Evolutionary conservation across 139 green algal genomes (phyloP).

Genomic region (Nannochloris sp.): DNA sequence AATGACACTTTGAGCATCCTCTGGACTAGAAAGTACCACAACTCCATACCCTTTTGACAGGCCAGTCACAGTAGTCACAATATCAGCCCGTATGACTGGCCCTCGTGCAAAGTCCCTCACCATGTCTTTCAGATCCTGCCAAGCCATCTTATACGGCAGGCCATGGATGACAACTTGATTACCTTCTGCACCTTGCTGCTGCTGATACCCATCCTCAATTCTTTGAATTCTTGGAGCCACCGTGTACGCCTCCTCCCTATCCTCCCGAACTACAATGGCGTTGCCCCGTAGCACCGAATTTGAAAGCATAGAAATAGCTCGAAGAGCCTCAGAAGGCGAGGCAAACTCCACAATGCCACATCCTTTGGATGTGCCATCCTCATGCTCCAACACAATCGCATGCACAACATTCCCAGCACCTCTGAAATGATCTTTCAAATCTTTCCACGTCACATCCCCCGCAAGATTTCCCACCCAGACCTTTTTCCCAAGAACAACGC

Average conservation of each 20-base stretch:
- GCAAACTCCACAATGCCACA: constrained; percentile 77
- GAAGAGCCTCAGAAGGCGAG: constrained; percentile 39
- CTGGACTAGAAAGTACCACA: not conserved
- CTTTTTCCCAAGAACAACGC: constrained; percentile 20
- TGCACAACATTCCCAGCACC: constrained; percentile 39
- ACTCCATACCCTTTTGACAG: constrained; percentile 10
- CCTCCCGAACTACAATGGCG: constrained; percentile 32
- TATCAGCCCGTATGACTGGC: constrained; percentile 36
- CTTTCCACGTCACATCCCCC: constrained; percentile 52
- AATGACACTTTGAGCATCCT: constrained; percentile 4
- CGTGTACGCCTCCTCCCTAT: constrained; percentile 31
- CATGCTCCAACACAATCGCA: constrained; percentile 48
- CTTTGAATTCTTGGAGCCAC: not conserved
- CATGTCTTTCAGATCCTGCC: constrained; percentile 54
- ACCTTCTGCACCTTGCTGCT: not conserved
- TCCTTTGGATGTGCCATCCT: constrained; percentile 49
- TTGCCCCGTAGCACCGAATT: constrained; percentile 35
- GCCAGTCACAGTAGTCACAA: constrained; percentile 28
- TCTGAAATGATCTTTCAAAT: constrained; percentile 71
- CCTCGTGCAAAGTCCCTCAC: constrained; percentile 23
- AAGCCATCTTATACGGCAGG: constrained; percentile 43
- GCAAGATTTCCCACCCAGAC: constrained; percentile 65
- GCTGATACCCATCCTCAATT: not conserved
- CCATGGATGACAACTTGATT: constrained; percentile 59
- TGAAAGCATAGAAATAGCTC: constrained; percentile 49